A percentile compares a stretch with the other conserved stretches of the same genome.
Evolutionary conservation across 768 basidiomycete genomes (phyloP).

Genomic region (Suillus tomentosus): DNA sequence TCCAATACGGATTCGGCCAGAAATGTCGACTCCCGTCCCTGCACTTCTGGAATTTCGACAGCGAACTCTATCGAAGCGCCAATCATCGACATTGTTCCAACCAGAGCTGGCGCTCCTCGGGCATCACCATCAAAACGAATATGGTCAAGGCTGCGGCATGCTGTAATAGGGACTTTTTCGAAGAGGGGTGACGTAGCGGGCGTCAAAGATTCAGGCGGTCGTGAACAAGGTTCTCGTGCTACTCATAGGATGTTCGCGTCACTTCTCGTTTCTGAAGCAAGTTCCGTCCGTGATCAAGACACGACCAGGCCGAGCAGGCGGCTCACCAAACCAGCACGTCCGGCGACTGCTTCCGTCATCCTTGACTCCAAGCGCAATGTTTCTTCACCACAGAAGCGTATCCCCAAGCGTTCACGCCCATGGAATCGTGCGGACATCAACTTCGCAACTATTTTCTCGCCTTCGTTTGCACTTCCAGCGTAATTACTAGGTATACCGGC

Average conservation of each 20-base stretch:
- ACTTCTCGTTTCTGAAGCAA: slow-evolving; percentile 19
- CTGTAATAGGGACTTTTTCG: slow-evolving; percentile 13
- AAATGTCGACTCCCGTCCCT: neutral
- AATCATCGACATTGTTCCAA: neutral
- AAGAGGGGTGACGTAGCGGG: slow-evolving; percentile 14
- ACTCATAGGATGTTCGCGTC: slow-evolving; percentile 14
- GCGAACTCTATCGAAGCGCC: neutral
- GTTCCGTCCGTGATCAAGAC: neutral
- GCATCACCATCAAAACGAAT: neutral
- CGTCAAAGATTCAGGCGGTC: neutral
- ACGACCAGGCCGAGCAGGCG: neutral
- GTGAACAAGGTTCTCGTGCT: neutral
- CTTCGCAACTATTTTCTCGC: neutral
- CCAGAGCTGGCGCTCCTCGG: slow-evolving; percentile 12
- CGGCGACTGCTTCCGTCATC: slow-evolving; percentile 8
- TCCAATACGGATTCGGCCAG: neutral
- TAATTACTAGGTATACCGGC: neutral
- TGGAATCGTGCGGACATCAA: neutral
- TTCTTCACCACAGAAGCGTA: neutral
- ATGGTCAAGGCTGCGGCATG: slow-evolving; percentile 10
- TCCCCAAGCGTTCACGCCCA: neutral
- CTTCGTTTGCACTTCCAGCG: neutral
- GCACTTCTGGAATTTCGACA: neutral
- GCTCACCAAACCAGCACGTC: neutral
- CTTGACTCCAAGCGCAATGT: neutral